Evolutionary conservation across 148 eudicot species (phyloP), one percentile per base, ranked within the genome.

Genomic region (Persicaria tinctoria): DNA sequence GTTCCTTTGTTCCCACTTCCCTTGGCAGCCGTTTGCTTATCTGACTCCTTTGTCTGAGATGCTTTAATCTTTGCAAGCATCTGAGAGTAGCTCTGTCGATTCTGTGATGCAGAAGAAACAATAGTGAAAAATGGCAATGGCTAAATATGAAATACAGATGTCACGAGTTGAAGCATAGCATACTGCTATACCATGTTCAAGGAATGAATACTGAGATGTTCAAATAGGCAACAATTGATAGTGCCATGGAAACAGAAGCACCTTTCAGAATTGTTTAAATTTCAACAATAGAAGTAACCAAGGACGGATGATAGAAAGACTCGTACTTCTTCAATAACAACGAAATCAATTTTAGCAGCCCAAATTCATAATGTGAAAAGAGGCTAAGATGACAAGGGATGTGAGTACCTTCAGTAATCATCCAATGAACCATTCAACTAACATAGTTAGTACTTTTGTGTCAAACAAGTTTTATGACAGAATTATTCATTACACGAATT

Each of bases 41-140:
- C 51, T 51, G 68, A 59, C 63, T 75, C 78, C 41, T 68, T 66
- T 16, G 14, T 63, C 38, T 57, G 70, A 51, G 81, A 72, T 54
- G 73, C 70, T 81, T 82, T 85, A 64, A 47, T 38, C 66, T 78
- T 80, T 70, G 76, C 88, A 76, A 74, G 79, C 75, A 76, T 78
- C 79, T 80, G 85, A 74, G 68, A 79, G 73, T 87, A 85, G 75
- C 73, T 85, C 73, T 78, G 83, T 14, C 83, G 83, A 78, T 82
- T 85, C 85, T 85, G 76, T 4, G 46, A 38, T 38, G 32, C n/a
- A 60, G 51, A n/a, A 4, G 46, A 73, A 59, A 47, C 20, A 47
- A 74, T 53, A n/a, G 46, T 49, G 45, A 50, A 51, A 44, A 68
- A 6, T 53, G 8, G 18, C 5, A 46, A 75, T 17, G 46, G 54